phyloP scores from a whole-genome alignment of 768 basidiomycete species.

The Phaeolepiota aurea region DNA sequence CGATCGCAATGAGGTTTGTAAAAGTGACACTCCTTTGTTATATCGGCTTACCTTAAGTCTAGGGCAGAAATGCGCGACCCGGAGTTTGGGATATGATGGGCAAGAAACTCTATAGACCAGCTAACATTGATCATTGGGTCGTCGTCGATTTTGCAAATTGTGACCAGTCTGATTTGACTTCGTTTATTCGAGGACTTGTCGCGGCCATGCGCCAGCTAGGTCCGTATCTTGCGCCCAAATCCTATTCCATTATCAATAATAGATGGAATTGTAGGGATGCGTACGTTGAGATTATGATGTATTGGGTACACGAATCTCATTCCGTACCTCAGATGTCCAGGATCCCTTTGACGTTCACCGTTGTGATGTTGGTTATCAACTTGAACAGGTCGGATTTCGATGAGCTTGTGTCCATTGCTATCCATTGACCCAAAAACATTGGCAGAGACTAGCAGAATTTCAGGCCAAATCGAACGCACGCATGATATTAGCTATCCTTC shows the following conservation, averaged over 20 bases:
- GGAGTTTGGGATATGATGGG: conserved; percentile 25
- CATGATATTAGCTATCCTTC: conserved; percentile 20
- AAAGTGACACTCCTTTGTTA: no score
- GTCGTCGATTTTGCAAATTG: conserved; percentile 17
- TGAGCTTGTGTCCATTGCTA: no score
- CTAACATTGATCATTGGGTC: conserved; percentile 11
- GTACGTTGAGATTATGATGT: background rate
- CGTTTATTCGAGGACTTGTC: conserved; percentile 14
- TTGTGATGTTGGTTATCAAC: background rate
- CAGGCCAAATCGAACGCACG: conserved; percentile 6
- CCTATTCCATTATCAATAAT: no score
- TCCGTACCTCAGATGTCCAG: no score
- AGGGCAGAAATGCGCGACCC: conserved; percentile 5
- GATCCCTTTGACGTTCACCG: background rate
- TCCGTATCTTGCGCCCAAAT: conserved; percentile 4
- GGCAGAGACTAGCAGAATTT: conserved; percentile 7
- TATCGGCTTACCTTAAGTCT: no score
- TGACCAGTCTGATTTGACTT: conserved; percentile 6
- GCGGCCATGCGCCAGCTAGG: conserved; percentile 16
- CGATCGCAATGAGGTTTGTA: background rate
- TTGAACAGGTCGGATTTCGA: conserved; percentile 6
- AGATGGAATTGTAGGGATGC: background rate
- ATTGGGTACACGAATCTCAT: background rate
- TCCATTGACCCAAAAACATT: no score
- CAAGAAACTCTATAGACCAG: conserved; percentile 12